These are phyloP conservation scores for Erysimum pusillum DNA, from an alignment of 441 rosid species.

Conservation along the genomic window DNA sequence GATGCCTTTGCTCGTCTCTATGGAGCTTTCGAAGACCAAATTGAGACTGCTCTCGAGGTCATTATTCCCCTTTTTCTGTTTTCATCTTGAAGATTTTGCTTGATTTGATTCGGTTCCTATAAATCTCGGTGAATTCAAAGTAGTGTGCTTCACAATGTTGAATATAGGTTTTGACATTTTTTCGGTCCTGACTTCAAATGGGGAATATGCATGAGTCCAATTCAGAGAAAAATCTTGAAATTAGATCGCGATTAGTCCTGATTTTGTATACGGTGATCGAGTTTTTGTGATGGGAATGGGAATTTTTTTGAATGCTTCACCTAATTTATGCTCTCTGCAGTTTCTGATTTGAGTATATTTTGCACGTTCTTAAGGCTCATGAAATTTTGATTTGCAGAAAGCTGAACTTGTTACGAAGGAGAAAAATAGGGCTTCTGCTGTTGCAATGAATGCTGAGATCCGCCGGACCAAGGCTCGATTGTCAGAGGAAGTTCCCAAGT, in stretches of 20 bases:
- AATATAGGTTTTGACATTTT: slow-evolving; percentile 12
- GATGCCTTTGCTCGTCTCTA: slow-evolving; percentile 92
- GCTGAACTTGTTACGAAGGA: slow-evolving; percentile 82
- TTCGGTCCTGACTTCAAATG: neutral
- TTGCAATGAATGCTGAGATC: slow-evolving; percentile 91
- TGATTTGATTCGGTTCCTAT: slow-evolving; percentile 23
- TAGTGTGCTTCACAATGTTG: slow-evolving; percentile 27
- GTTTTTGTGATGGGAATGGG: slow-evolving; percentile 4
- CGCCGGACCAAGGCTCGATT: slow-evolving; percentile 90
- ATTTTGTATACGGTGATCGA: slow-evolving; percentile 9
- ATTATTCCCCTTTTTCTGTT: slow-evolving; percentile 30
- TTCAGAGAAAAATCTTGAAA: slow-evolving; percentile 19
- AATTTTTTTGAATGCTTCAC: neutral
- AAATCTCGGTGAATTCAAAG: slow-evolving; percentile 5
- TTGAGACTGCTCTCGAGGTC: slow-evolving; percentile 86
- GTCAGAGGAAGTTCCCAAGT: slow-evolving; percentile 87
- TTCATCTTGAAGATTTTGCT: neutral
- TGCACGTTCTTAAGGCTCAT: no score
- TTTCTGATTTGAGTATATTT: no score
- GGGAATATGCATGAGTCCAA: slow-evolving; percentile 1
- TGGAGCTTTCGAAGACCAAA: slow-evolving; percentile 71
- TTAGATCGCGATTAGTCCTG: slow-evolving; percentile 23
- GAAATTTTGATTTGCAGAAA: slow-evolving; percentile 59
- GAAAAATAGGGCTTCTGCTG: slow-evolving; percentile 84
- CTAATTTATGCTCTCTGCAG: neutral